Conservation (phyloP, 495 filamentous ascomycete genomes). For the Penicillium bovifimosum region DNA sequence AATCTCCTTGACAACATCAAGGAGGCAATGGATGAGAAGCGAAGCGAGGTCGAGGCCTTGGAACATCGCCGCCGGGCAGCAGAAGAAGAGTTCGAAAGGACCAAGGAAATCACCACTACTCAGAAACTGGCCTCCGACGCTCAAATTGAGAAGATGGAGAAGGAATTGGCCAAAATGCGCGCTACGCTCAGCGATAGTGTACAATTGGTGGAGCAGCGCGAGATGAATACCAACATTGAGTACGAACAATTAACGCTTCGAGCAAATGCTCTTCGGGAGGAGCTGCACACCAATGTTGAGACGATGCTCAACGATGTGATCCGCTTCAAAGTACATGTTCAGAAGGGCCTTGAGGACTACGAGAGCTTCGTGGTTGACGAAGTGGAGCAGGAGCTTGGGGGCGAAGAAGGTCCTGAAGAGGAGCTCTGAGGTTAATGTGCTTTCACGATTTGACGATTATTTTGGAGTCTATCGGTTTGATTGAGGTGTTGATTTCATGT, state of each 20-base stretch:
- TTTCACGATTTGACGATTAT: conserved; percentile 3
- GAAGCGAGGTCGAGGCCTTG: conserved; percentile 85
- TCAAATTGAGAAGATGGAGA: conserved; percentile 98
- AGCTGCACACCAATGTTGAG: conserved; percentile 92
- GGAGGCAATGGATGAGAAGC: conserved; percentile 92
- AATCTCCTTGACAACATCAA: conserved; percentile 88
- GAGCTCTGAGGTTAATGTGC: conserved; percentile 23
- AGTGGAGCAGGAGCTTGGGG: conserved; percentile 73
- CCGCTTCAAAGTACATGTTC: conserved; percentile 96
- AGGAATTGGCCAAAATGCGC: conserved; percentile 90
- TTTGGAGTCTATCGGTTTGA: background rate
- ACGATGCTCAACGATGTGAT: conserved; percentile 95
- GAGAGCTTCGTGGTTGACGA: conserved; percentile 89
- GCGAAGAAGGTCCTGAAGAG: conserved; percentile 32
- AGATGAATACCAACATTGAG: conserved; percentile 96
- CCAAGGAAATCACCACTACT: conserved; percentile 79
- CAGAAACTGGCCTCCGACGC: conserved; percentile 83
- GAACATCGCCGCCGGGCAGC: conserved; percentile 78
- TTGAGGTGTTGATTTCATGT: conserved; percentile 7
- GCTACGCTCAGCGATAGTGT: conserved; percentile 78
- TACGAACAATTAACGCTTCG: conserved; percentile 86
- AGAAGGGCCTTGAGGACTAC: conserved; percentile 85
- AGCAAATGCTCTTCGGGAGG: conserved; percentile 80
- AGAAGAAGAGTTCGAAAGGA: conserved; percentile 89
- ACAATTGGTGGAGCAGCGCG: conserved; percentile 87